Evolutionary conservation across 2,329 filamentous ascomycete species (phyloP), one percentile per base, ranked within the genome.

Genomic region (Truncatella angustata): DNA sequence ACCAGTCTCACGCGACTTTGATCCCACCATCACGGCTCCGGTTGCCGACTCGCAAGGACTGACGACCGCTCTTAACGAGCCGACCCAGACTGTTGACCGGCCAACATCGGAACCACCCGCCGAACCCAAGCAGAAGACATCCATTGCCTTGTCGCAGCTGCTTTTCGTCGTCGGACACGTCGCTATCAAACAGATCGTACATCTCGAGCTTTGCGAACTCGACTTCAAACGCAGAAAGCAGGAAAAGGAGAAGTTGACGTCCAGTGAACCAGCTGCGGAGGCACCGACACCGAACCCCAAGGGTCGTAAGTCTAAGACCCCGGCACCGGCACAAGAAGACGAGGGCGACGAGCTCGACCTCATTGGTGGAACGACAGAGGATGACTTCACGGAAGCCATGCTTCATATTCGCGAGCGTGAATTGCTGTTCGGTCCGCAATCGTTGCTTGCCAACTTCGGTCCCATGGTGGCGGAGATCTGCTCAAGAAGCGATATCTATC

Each of bases 181-280:
- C 44, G 94, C 94, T 12, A 94, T 99, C 66, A 99, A 99, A 73
- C 95, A 99, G 67, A 99, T 99, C 61, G 95, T 99, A 1, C 94
- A 99, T 67, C 82, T 99, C 10, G 94, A 99, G 63, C 79, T 97
- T n/a, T 96, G 92, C 67, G 94, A 99, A 66, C 84, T 94, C 46
- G 94, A 99, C 70, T 99, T 99, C 72, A 99, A 99, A 76, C 88
- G 93, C 50, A 84, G 93, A 59, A 99, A 99, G 76, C 87, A 90
- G 36, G 90, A 94, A 54, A 90, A 91, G 61, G 90, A 94, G 65
- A 92, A 91, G 74, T 79, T 71, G 12, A 64, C 73, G 2, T 70
- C 74, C 0, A 59, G 73, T 51, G 77, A 78, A 59, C 54, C 61
- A 3, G 70, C 69, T 1, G 73, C 76, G 7, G 65, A 66, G 36